These are phyloP conservation scores for Rhizopus stolonifer DNA, from an alignment of 371 early-diverging fungal species.

Conservation along the genomic window DNA sequence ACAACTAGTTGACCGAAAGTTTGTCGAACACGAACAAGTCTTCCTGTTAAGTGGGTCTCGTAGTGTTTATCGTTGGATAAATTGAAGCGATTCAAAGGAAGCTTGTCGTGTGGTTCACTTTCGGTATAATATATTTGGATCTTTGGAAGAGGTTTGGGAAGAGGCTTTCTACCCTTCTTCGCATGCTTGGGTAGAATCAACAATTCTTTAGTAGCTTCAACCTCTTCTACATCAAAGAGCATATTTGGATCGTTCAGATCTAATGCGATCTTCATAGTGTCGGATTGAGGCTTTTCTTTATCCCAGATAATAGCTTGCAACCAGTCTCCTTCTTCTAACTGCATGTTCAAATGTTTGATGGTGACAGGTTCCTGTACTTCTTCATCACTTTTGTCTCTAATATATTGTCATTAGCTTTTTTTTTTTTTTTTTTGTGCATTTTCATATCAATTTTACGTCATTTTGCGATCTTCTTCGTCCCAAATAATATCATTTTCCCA, in stretches of 20 bases:
- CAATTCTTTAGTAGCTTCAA: constrained; percentile 50
- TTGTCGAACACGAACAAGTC: constrained; percentile 80
- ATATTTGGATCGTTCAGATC: constrained; percentile 78
- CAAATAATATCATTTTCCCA: constrained; percentile 90
- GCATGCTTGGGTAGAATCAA: constrained; percentile 43
- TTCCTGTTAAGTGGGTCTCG: constrained; percentile 71
- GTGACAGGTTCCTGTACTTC: constrained; percentile 13
- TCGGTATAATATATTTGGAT: constrained; percentile 50
- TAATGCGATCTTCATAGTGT: constrained; percentile 64
- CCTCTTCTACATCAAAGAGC: constrained; percentile 66
- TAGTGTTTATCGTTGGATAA: constrained; percentile 96
- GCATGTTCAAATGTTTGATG: constrained; percentile 49
- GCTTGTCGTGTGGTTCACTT: constrained; percentile 52
- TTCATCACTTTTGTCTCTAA: neutral
- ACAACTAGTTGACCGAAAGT: constrained; percentile 89
- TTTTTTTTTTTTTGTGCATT: neutral
- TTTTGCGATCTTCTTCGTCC: constrained; percentile 55
- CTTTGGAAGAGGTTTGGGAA: constrained; percentile 41
- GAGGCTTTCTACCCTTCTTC: constrained; percentile 44
- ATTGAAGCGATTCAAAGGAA: constrained; percentile 85
- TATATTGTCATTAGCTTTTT: neutral
- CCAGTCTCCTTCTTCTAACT: constrained; percentile 67
- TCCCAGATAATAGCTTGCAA: constrained; percentile 79
- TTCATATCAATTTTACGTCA: constrained; percentile 3
- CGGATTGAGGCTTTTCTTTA: constrained; percentile 52